Evolutionary conservation across 2,329 filamentous ascomycete species (phyloP).

Genomic region (Fusarium odoratissimum): DNA sequence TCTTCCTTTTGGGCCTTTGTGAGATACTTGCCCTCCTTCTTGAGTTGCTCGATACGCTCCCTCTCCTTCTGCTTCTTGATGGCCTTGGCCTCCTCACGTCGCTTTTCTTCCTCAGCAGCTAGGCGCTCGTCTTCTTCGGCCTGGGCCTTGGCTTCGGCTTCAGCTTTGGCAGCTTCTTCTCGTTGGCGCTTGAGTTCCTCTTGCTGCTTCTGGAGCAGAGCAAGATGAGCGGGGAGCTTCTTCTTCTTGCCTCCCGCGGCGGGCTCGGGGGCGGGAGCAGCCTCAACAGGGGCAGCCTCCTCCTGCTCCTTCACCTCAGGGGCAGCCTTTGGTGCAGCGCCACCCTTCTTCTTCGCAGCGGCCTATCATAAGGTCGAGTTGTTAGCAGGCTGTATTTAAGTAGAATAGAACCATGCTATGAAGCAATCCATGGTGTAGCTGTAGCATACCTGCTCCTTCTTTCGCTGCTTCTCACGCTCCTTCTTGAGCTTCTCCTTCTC

Average conservation of each 20-base stretch:
- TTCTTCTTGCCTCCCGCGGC: conserved; percentile 77
- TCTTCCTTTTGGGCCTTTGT: conserved; percentile 89
- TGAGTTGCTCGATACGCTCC: conserved; percentile 86
- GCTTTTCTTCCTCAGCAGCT: conserved; percentile 75
- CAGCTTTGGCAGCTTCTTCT: conserved; percentile 72
- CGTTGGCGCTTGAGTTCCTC: conserved; percentile 76
- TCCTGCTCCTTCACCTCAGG: conserved; percentile 73
- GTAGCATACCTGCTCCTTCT: conserved; percentile 87
- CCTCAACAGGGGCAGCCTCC: conserved; percentile 60
- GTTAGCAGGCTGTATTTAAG: conserved; percentile 22
- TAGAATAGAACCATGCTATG: background rate
- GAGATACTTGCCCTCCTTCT: conserved; percentile 87
- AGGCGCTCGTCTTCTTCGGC: conserved; percentile 73
- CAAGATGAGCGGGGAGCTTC: conserved; percentile 83
- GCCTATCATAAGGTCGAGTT: conserved; percentile 54
- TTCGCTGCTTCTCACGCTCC: conserved; percentile 97
- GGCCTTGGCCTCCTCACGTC: conserved; percentile 77
- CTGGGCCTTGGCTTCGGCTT: conserved; percentile 73
- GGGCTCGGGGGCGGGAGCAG: conserved; percentile 45
- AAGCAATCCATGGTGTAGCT: background rate
- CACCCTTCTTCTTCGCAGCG: conserved; percentile 81
- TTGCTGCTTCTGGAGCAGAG: conserved; percentile 83
- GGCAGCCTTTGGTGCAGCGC: conserved; percentile 50
- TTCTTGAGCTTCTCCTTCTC: conserved; percentile 99
- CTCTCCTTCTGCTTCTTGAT: conserved; percentile 88